Evolutionary conservation across 2,329 filamentous ascomycete species (phyloP).

Genomic region (Fusarium sororula): DNA sequence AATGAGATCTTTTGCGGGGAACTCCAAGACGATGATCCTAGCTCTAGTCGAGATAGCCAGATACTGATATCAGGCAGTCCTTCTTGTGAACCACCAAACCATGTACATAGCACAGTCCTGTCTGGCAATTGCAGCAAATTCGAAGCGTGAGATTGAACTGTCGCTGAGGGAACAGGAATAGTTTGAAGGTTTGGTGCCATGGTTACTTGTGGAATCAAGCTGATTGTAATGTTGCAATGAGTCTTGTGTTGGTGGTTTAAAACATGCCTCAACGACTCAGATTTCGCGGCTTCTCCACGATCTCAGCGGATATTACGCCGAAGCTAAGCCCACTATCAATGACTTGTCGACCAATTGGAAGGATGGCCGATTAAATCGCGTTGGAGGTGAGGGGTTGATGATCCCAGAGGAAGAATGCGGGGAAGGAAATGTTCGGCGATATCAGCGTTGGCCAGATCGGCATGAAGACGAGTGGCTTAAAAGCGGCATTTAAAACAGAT

Average conservation of each 20-base stretch:
- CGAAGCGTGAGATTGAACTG: constrained; percentile 56
- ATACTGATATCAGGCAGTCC: constrained; percentile 56
- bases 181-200: constrained; percentile 20
- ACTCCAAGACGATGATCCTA: constrained; percentile 46
- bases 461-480: neutral
- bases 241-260: neutral
- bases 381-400: neutral
- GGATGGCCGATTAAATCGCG: constrained; percentile 3
- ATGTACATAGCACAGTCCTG: constrained; percentile 53
- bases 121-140: constrained; percentile 53
- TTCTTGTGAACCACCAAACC: constrained; percentile 58
- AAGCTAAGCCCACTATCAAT: neutral
- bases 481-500: neutral
- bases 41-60: constrained; percentile 50
- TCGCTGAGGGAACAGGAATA: constrained; percentile 48
- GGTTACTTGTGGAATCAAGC: rapidly evolving
- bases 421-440: constrained; percentile 15
- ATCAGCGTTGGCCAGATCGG: neutral
- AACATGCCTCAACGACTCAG: neutral
- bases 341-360: constrained; percentile 1
- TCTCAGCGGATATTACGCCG: constrained; percentile 6
- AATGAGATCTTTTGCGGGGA: constrained; percentile 49
- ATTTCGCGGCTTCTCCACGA: neutral
- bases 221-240: neutral
- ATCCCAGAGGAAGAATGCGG: neutral